phyloP scores from a whole-genome alignment of 805 yeast species.

The Candida arabinofermentans region DNA sequence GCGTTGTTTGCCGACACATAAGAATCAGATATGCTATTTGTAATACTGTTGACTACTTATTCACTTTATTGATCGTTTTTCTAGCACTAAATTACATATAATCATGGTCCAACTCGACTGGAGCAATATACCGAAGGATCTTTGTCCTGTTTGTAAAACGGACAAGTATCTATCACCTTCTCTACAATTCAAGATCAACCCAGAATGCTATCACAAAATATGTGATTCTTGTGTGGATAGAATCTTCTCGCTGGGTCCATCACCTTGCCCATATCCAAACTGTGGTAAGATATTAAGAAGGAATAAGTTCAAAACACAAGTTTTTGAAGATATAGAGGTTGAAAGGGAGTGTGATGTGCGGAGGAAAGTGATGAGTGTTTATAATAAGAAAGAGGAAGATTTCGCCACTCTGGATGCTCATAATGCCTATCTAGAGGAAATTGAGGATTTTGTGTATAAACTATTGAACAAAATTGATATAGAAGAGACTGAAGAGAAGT shows the following conservation, averaged over 20 bases:
- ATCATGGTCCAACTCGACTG: slow-evolving; percentile 32
- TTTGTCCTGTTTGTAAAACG: slow-evolving; percentile 97
- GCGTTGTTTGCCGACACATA: no score
- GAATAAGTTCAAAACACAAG: slow-evolving; percentile 86
- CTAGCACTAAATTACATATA: background rate
- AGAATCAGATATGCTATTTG: no score
- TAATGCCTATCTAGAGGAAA: slow-evolving; percentile 76
- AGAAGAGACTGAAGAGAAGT: slow-evolving; percentile 61
- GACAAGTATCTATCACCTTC: slow-evolving; percentile 92
- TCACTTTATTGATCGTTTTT: background rate
- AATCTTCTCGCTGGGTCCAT: slow-evolving; percentile 90
- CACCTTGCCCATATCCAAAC: slow-evolving; percentile 91
- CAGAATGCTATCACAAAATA: slow-evolving; percentile 97
- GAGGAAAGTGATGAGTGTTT: slow-evolving; percentile 67
- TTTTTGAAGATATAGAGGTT: slow-evolving; percentile 84
- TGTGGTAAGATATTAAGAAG: slow-evolving; percentile 86
- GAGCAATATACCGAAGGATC: slow-evolving; percentile 32
- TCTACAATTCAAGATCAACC: slow-evolving; percentile 86
- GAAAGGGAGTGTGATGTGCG: slow-evolving; percentile 93
- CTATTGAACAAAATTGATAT: slow-evolving; percentile 66
- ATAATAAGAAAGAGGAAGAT: slow-evolving; percentile 76
- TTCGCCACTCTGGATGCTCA: slow-evolving; percentile 57
- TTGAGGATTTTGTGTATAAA: slow-evolving; percentile 78
- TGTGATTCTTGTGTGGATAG: slow-evolving; percentile 97
- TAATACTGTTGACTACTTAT: no score